Evolutionary conservation across 2,329 filamentous ascomycete species (phyloP), one percentile per base, ranked within the genome.

Genomic region (Penicillium sp.): DNA sequence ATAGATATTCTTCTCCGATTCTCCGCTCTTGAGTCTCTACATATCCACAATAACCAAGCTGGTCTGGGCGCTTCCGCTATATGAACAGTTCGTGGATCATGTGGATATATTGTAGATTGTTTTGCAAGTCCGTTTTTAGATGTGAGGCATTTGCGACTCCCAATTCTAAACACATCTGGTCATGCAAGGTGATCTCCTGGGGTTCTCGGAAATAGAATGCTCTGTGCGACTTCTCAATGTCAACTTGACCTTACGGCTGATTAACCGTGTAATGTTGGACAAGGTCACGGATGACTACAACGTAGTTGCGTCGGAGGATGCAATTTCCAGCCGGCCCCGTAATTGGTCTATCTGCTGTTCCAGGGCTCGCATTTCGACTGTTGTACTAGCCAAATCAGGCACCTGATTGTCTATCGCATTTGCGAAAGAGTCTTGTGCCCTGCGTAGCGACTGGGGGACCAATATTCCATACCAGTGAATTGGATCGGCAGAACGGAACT

Each of bases 381-480:
- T 57, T 4, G 74, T 65, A 43, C 66, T 72, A 14, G 75, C 69
- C 53, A 80, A 59, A 24, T 71, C 63, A 2, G 76, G 69, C 24
- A 78, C 62, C 2, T 65, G 59, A 9, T 65, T 64, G 26, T 72
- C 68, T n/a, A 78, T 61, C 14, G 69, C 75, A n/a, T 65, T 60
- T 8, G 64, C 69, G 57, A 81, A 81, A 14, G 71, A 72, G 46
- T 60, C 67, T 61, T 81, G 79, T 4, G 78, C 75, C 37, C 58
- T 70, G 53, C 76, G 76, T 35, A 81, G 69, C 24, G 76, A 70
- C 10, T 70, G 69, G 3, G 79, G 76, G 18, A 78, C 73, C 13
- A 81, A 67, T 39, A 81, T 76, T 6, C 79, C 79, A 61, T 79
- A 81, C 78, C 78, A 80, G 22, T 71, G 69, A 24, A 81, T 62